These are phyloP conservation scores for Euphorbia corollata DNA, from an alignment of 441 rosid species.

Conservation along the genomic window DNA sequence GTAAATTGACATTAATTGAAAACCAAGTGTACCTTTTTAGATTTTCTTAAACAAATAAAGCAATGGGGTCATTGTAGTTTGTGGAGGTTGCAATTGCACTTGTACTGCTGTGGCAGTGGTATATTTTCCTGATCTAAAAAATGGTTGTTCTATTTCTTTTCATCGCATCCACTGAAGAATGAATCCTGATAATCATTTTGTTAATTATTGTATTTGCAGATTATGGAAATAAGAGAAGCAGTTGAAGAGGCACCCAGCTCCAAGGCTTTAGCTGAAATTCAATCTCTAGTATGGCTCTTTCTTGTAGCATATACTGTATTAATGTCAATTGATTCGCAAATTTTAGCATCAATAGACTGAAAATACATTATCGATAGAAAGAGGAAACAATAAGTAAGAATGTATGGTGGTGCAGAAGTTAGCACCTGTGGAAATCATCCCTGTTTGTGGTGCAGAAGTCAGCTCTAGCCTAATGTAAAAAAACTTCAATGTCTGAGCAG, in stretches of 20 bases:
- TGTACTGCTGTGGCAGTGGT: no score
- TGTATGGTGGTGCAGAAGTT: neutral
- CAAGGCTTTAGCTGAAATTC: conserved; percentile 47
- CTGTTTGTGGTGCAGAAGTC: no score
- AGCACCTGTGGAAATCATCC: no score
- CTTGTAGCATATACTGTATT: conserved; percentile 11
- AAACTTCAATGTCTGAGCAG: no score
- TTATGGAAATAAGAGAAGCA: no score
- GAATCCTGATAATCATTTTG: neutral
- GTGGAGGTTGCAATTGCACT: no score
- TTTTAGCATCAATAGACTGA: neutral
- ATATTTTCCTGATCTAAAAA: no score
- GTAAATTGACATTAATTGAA: neutral
- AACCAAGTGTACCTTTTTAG: neutral
- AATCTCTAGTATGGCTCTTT: conserved; percentile 45
- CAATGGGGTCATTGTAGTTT: no score
- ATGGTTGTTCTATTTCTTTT: no score
- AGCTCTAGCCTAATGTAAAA: no score
- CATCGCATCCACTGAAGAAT: no score
- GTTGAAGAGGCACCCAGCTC: conserved; percentile 72
- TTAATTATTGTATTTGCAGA: conserved; percentile 33
- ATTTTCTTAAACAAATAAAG: neutral
- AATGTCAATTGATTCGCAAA: neutral
- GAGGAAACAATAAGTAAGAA: neutral
- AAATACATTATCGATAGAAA: neutral